phyloP scores from a whole-genome alignment of 805 yeast genomes.

The Myxozyma monticola region DNA sequence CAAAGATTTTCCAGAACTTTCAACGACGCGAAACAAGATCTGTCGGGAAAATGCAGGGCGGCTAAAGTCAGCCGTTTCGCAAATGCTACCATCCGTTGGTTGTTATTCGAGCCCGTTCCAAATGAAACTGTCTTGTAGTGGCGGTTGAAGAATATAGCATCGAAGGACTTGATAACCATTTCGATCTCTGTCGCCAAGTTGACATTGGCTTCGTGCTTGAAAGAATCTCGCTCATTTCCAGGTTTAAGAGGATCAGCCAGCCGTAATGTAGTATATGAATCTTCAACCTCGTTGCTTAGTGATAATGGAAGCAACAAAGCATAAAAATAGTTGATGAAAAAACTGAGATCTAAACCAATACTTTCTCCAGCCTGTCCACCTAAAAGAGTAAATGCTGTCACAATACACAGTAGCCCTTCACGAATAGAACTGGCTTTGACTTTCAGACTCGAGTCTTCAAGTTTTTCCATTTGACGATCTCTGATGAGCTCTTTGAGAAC shows the following conservation, averaged over 20 bases:
- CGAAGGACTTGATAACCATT: conserved; percentile 71
- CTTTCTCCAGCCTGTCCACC: conserved; percentile 71
- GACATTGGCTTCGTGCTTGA: conserved; percentile 48
- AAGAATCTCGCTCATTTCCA: not conserved
- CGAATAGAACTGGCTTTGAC: conserved; percentile 42
- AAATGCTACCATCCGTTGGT: conserved; percentile 65
- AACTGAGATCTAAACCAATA: conserved; percentile 76
- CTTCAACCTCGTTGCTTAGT: conserved; percentile 80
- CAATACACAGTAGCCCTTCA: conserved; percentile 76
- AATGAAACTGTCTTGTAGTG: conserved; percentile 26
- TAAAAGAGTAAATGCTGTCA: conserved; percentile 84
- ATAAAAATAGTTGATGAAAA: conserved; percentile 76
- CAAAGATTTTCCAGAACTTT: conserved; percentile 76
- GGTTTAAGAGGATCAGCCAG: conserved; percentile 69
- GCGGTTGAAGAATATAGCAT: conserved; percentile 76
- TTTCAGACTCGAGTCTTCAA: conserved; percentile 40
- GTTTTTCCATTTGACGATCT: conserved; percentile 27
- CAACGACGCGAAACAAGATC: conserved; percentile 73
- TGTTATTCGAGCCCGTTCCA: conserved; percentile 28
- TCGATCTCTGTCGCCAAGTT: conserved; percentile 89
- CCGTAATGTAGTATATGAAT: conserved; percentile 76
- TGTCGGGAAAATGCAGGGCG: conserved; percentile 79
- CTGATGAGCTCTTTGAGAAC: conserved; percentile 77
- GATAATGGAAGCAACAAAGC: conserved; percentile 65
- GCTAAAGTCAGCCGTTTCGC: conserved; percentile 73